Evolutionary conservation across 257 asterid genomes (phyloP), one percentile per base, ranked within the genome.

Genomic region (Nicotiana noctiflora): DNA sequence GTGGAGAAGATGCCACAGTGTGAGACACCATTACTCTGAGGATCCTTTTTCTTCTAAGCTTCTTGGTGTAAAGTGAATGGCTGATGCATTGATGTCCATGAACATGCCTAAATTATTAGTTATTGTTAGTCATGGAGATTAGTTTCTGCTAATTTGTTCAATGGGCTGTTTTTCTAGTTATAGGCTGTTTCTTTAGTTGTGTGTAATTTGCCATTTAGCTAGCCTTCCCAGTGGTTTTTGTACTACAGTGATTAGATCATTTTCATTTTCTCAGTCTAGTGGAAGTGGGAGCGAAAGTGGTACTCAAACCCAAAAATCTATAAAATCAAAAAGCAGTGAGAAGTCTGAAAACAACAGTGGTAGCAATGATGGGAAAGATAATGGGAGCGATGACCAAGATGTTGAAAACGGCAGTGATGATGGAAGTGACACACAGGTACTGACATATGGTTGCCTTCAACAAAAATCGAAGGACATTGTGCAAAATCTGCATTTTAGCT

Each of bases 201-300:
- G 79, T 23, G 44, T 74, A 25, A 49, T 74, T 49, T 74, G 44
- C 10, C 60, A 74, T 49, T 37, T 49, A 62, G 29, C 68, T 62
- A 62, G 37, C 37, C 62, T 74, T 74, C 79, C 4, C 23, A 14
- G 25, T 8, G 44, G 14, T 49, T 49, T 13, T 14, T 72, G 60
- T 46, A 8, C 21, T 49, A 49, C 61, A 3, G 17, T 49, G 25
- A 74, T 74, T 49, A 49, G 15, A 8, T 74, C 4, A 3, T 49
- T 49, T 8, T 74, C 79, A 49, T 80, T 80, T 78, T 78, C 66
- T 81, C 91, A 93, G 98, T 95, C 99, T 67, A 92, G 98, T 82
- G 99, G 97, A 80, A 95, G 99, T 55, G 97, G 98, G 86, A 93
- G 95, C 81, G 99, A 85, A 84, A 95, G 97, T 68, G 97, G 91